Evolutionary conservation across 495 filamentous ascomycete genomes (phyloP), one percentile per base, ranked within the genome.

Genomic region (Penicillium parvum): DNA sequence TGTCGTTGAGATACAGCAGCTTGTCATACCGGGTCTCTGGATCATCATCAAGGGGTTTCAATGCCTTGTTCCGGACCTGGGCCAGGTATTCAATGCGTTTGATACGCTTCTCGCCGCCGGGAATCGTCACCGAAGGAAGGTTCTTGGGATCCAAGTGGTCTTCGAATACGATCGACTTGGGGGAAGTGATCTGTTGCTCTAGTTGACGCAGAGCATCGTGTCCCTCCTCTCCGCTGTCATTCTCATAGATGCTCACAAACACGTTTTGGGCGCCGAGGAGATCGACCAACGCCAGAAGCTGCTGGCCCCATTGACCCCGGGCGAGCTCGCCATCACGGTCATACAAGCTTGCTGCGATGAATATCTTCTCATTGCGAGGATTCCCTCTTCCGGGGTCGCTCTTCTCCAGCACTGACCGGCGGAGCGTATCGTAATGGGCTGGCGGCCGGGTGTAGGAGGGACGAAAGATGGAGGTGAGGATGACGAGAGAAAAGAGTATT

Each of bases 51-150:
- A 92, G 64, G 1, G 85, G 85, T 38, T 72, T 60, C 16, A 92
- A 62, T 5, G 84, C 87, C 27, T 78, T 78, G 57, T 92, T 92
- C 42, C 86, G 77, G 20, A 86, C 77, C 54, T 86, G 82, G 9
- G 87, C 82, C n/a, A 90, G 68, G 53, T 81, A 90, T 26, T 83
- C 79, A 17, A 90, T 82, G 22, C 87, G 81, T 53, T 86, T 86
- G 18, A 83, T 63, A 10, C 81, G 73, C 17, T 66, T 68, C 23
- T 74, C 70, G 8, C 85, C 85, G 14, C 74, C 74, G 3, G 84
- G 82, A 9, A 85, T 57, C 8, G 64, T 75, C 27, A 86, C 72
- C 17, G 70, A 71, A 0, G 74, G 74, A 2, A 89, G 63, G 1
- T 57, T 63, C 4, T 61, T 58, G 17, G 79, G 43, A 22, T 75